These are phyloP conservation scores for Silybum marianum DNA, from an alignment of 129 eudicot genomes.

Conservation along the genomic window DNA sequence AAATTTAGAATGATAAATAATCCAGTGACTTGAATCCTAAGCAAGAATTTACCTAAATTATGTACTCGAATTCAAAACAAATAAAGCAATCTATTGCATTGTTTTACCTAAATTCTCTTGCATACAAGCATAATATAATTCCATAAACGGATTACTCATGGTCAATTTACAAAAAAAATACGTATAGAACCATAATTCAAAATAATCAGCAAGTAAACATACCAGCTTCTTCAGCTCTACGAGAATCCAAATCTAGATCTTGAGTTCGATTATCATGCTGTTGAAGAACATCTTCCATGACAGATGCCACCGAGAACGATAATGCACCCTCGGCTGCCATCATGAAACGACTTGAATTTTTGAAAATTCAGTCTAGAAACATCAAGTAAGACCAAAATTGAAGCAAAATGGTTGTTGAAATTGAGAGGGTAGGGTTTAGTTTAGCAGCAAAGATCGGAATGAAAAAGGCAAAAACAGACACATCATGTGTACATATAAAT, in stretches of 20 bases:
- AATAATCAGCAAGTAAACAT: not conserved
- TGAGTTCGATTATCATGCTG: constrained; percentile 67
- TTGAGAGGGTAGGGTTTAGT: constrained; percentile 14
- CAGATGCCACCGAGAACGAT: constrained; percentile 76
- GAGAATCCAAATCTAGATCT: constrained; percentile 84
- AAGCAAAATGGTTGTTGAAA: not conserved
- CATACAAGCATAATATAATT: not conserved
- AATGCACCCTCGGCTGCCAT: constrained; percentile 65
- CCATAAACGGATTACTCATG: not conserved
- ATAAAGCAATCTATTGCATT: not conserved
- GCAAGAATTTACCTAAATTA: not conserved
- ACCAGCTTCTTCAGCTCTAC: constrained; percentile 98
- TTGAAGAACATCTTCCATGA: constrained; percentile 97
- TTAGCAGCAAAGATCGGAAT: constrained; percentile 25
- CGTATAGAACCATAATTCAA: constrained; percentile 1
- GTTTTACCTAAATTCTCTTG: not conserved
- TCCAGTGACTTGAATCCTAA: not conserved
- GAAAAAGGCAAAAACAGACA: constrained; percentile 10
- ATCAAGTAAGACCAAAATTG: constrained; percentile 14
- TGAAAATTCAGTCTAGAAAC: constrained; percentile 20
- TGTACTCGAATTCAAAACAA: not conserved
- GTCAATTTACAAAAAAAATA: not conserved
- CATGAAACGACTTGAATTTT: constrained; percentile 15
- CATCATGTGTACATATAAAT: constrained; percentile 18
- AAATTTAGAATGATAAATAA: not conserved